Evolutionary conservation across 2,329 filamentous ascomycete species (phyloP).

Genomic region (Fusarium subtropicale): DNA sequence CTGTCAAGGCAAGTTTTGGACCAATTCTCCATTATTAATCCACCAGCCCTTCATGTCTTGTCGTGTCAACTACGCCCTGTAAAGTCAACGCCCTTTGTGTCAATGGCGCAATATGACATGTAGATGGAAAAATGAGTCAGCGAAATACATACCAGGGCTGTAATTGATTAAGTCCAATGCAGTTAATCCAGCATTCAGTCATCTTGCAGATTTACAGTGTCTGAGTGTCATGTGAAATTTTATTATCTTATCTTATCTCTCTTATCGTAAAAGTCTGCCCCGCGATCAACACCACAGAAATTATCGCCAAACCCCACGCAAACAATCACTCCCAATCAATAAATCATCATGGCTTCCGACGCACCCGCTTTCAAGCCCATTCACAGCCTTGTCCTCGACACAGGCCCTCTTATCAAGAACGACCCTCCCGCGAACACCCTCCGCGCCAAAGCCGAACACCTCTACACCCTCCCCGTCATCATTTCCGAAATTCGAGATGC

Average conservation of each 20-base stretch:
- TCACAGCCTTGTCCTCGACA: slow-evolving; percentile 87
- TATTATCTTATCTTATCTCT: slow-evolving; percentile 31
- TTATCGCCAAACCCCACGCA: slow-evolving; percentile 38
- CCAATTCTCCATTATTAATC: slow-evolving; percentile 39
- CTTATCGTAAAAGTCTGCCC: slow-evolving; percentile 43
- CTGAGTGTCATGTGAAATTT: neutral
- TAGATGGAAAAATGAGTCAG: neutral
- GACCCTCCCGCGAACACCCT: slow-evolving; percentile 87
- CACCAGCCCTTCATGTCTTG: slow-evolving; percentile 29
- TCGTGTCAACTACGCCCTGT: slow-evolving; percentile 37
- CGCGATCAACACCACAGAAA: slow-evolving; percentile 45
- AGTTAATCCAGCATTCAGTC: neutral
- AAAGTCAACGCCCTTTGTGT: slow-evolving; percentile 19
- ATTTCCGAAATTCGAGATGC: slow-evolving; percentile 89
- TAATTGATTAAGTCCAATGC: neutral
- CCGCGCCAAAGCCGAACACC: slow-evolving; percentile 77
- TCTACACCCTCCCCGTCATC: slow-evolving; percentile 88
- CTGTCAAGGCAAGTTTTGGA: slow-evolving; percentile 10
- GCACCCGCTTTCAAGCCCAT: slow-evolving; percentile 69
- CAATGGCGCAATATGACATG: slow-evolving; percentile 10
- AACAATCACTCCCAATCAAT: slow-evolving; percentile 1
- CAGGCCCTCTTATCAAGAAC: slow-evolving; percentile 94
- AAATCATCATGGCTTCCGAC: slow-evolving; percentile 43
- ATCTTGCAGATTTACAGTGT: neutral
- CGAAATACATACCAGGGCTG: neutral